Base-by-base conservation (phyloP, 148 eudicot species). In the Polygonum maritimum region DNA sequence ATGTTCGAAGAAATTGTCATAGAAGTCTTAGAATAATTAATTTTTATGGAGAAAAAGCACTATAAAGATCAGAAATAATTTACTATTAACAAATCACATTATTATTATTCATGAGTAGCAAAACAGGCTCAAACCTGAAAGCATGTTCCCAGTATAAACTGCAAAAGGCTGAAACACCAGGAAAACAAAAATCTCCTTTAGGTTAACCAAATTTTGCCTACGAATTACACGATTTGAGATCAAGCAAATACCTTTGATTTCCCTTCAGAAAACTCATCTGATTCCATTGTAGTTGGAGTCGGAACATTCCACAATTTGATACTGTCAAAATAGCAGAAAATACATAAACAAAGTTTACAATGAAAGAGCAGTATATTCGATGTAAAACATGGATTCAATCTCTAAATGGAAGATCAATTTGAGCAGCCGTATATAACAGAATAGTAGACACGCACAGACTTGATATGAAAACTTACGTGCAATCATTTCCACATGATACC, bases 401-500 rank as follows among this genome's bases (percentile, higher is more conserved):
- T 67, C 45, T 2, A 67, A 36, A 67, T 14, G 71, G 6, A 65
- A 65, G 71, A 9, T 67, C 44, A 67, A 10, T 16, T 16, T 35
- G 44, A 67, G 7, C 18, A 63, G 11, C 6, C 31, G 15, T 6
- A 5, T 67, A 18, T 22, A n/a, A 38, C 7, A 38, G 2, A 35
- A 15, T 10, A 67, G 41, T 10, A 67, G 41, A 33, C 21, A 67
- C 12, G 44, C 19, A 67, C 44, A 67, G 6, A 5, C 15, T 45
- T 14, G 48, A 36, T 15, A 48, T 18, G 15, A 76, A 36, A 58
- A 76, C 97, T 87, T 84, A 95, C 98, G 92, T 92, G 92, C 92
- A 86, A 85, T 95, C 98, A 76, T 83, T 88, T 79, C 98, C 98
- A 81, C 98, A 95, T 75, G 98, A 95, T 36, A 95, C 92, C 74